Conservation (phyloP, 2,329 filamentous ascomycete species). For the Penicillium verrucosum region DNA sequence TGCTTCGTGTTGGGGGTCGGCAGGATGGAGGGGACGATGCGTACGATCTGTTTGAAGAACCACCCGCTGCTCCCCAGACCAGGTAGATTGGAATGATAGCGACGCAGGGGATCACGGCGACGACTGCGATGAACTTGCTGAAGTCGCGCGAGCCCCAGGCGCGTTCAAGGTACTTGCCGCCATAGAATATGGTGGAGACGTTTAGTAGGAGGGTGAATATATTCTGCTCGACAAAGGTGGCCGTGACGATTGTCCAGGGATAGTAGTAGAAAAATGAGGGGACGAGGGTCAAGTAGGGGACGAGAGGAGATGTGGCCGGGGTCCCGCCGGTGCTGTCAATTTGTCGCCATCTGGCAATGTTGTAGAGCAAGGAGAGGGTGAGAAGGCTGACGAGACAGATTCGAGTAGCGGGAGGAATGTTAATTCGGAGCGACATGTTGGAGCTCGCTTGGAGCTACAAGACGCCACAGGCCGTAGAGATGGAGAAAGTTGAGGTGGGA, state of each 20-base stretch:
- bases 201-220: slow-evolving; percentile 80
- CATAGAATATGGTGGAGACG: slow-evolving; percentile 77
- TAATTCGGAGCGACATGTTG: slow-evolving; percentile 77
- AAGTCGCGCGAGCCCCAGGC: slow-evolving; percentile 93
- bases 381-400: slow-evolving; percentile 71
- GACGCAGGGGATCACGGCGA: slow-evolving; percentile 75
- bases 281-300: slow-evolving; percentile 84
- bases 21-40: neutral
- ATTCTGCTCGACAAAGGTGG: slow-evolving; percentile 89
- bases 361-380: slow-evolving; percentile 72
- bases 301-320: slow-evolving; percentile 54
- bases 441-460: slow-evolving; percentile 9
- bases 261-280: slow-evolving; percentile 80
- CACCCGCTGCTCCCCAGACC: slow-evolving; percentile 64
- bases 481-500: slow-evolving; percentile 9
- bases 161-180: slow-evolving; percentile 89
- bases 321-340: slow-evolving; percentile 61
- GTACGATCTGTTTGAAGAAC: slow-evolving; percentile 39
- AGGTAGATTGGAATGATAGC: slow-evolving; percentile 71
- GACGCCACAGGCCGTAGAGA: slow-evolving; percentile 2
- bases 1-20: neutral
- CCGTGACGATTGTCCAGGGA: slow-evolving; percentile 87
- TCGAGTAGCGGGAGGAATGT: slow-evolving; percentile 87
- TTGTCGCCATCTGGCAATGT: slow-evolving; percentile 60
- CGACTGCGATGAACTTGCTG: slow-evolving; percentile 79